Conservation (phyloP, 495 filamentous ascomycete genomes). For the Pyronema domesticum region DNA sequence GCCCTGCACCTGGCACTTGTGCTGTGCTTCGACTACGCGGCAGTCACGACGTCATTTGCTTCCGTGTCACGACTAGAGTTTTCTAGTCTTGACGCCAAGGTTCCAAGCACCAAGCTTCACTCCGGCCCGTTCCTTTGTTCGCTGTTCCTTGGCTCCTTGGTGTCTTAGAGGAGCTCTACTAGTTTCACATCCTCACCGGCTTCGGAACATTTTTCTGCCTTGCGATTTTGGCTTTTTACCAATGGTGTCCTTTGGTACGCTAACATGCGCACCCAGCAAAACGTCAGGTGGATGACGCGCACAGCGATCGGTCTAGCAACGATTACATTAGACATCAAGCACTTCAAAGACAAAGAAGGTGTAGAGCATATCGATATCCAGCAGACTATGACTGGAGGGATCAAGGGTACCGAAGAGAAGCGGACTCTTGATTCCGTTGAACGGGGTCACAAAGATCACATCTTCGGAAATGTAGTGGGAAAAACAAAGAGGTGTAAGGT, state of each 20-base stretch:
- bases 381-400: conserved; percentile 57
- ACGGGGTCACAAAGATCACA: conserved; percentile 57
- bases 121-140: too few relatives aligned
- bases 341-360: conserved; percentile 35
- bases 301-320: conserved; percentile 55
- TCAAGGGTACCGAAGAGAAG: conserved; percentile 52
- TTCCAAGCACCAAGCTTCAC: too few relatives aligned
- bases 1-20: too few relatives aligned
- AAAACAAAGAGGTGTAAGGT: conserved; percentile 36
- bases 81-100: too few relatives aligned
- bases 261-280: conserved; percentile 36
- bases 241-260: not conserved
- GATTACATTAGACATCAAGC: conserved; percentile 49
- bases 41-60: too few relatives aligned
- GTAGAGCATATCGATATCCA: conserved; percentile 62
- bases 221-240: too few relatives aligned
- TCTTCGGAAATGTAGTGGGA: conserved; percentile 60
- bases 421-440: conserved; percentile 50
- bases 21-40: too few relatives aligned
- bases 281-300: conserved; percentile 65
- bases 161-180: too few relatives aligned
- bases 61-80: too few relatives aligned
- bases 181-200: too few relatives aligned
- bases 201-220: too few relatives aligned
- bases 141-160: too few relatives aligned